These are phyloP conservation scores for Torrubiella hemipterigena DNA, from an alignment of 2,329 filamentous ascomycete species.

Conservation along the genomic window DNA sequence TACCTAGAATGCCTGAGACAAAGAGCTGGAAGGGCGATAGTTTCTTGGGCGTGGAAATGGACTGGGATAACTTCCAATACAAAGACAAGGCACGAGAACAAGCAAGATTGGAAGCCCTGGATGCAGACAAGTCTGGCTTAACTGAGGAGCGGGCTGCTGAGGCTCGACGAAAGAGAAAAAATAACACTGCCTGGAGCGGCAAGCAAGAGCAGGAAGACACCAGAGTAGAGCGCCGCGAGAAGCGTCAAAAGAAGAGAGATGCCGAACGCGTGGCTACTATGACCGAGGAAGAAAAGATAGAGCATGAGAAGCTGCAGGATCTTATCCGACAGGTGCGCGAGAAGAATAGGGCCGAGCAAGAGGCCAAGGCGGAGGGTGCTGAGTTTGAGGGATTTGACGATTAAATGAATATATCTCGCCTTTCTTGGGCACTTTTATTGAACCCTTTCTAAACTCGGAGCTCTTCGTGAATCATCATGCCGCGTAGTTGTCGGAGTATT, in stretches of 20 bases:
- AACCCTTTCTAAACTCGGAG: no score
- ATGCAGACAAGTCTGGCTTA: conserved; percentile 28
- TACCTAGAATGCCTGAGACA: conserved; percentile 91
- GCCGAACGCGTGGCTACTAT: conserved; percentile 50
- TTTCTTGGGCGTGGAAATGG: conserved; percentile 47
- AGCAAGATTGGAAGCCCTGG: conserved; percentile 45
- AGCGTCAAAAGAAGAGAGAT: conserved; percentile 51
- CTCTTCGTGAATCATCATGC: no score
- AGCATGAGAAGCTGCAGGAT: conserved; percentile 49
- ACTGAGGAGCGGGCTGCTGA: conserved; percentile 26
- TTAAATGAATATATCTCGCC: no score
- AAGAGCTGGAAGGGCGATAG: conserved; percentile 61
- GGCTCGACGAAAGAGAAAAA: conserved; percentile 43
- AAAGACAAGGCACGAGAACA: conserved; percentile 61
- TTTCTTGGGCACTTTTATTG: no score
- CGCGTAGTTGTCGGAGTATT: no score
- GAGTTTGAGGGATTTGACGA: conserved; percentile 51
- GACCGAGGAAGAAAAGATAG: conserved; percentile 57
- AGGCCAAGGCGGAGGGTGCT: conserved; percentile 23
- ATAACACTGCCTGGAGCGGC: conserved; percentile 61
- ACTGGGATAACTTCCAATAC: conserved; percentile 59
- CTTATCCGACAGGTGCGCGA: conserved; percentile 53
- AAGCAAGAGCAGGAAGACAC: conserved; percentile 55
- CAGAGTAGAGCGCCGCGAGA: conserved; percentile 49
- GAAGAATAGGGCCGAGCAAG: conserved; percentile 31